Conservation (phyloP, 2,329 filamentous ascomycete species). For the Grosmannia penicillata region DNA sequence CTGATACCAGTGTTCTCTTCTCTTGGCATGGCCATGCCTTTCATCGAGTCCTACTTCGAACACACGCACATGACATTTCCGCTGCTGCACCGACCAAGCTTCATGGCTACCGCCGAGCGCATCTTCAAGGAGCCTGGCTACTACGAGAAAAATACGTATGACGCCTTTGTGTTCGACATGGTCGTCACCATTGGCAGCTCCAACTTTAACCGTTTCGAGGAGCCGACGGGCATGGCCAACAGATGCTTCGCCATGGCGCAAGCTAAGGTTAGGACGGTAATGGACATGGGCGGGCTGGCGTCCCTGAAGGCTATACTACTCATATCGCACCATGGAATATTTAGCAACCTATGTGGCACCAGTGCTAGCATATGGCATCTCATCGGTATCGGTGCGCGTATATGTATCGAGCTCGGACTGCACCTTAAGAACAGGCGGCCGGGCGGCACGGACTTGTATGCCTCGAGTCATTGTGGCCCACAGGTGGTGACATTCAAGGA, state of each 20-base stretch:
- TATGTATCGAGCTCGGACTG: slow-evolving; percentile 7
- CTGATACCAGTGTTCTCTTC: no score
- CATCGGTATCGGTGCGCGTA: slow-evolving; percentile 4
- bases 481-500: neutral
- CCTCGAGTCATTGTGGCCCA: no score
- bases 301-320: slow-evolving; percentile 5
- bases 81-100: slow-evolving; percentile 8
- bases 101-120: slow-evolving; percentile 6
- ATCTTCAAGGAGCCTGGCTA: slow-evolving; percentile 5
- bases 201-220: slow-evolving; percentile 5
- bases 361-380: slow-evolving; percentile 6
- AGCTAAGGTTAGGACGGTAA: neutral
- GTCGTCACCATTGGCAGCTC: slow-evolving; percentile 7
- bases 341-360: slow-evolving; percentile 5
- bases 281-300: neutral
- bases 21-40: slow-evolving; percentile 1
- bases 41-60: slow-evolving; percentile 9
- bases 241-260: slow-evolving; percentile 2
- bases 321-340: slow-evolving; percentile 6
- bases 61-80: slow-evolving; percentile 10
- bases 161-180: slow-evolving; percentile 8
- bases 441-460: neutral
- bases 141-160: slow-evolving; percentile 2
- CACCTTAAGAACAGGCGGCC: slow-evolving; percentile 1
- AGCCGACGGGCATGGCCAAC: neutral